Percentiles rank a stretch among this genome's conserved stretches.
Evolutionary conservation across 768 basidiomycete species (phyloP).

Genomic region (Termitomyces sp.): DNA sequence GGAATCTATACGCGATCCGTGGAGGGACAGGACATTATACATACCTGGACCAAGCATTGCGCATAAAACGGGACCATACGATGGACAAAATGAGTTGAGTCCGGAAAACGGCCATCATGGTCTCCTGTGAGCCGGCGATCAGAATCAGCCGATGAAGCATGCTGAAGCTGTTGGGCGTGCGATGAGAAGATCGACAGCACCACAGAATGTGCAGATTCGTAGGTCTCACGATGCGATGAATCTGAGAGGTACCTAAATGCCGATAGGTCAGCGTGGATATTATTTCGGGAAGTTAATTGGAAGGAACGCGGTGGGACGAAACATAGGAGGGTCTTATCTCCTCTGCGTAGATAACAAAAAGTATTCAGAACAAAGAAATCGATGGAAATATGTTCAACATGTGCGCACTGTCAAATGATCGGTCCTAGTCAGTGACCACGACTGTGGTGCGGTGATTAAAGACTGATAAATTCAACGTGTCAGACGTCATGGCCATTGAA

Average conservation of each 20-base stretch:
- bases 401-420: not conserved
- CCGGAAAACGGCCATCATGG: slow-evolving; percentile 6
- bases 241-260: slow-evolving; percentile 52
- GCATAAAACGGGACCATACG: slow-evolving; percentile 73
- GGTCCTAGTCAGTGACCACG: not conserved
- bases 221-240: slow-evolving; percentile 63
- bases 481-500: not conserved
- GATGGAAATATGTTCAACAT: not conserved
- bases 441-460: too few relatives aligned
- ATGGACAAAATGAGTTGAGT: slow-evolving; percentile 37
- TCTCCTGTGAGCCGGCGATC: not conserved
- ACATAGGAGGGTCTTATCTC: not conserved
- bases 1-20: not conserved
- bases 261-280: slow-evolving; percentile 12
- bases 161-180: slow-evolving; percentile 32
- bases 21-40: not conserved
- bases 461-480: not conserved
- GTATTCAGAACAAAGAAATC: not conserved
- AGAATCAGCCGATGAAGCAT: slow-evolving; percentile 4
- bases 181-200: slow-evolving; percentile 69
- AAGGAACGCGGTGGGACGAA: not conserved
- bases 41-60: slow-evolving; percentile 63
- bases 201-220: slow-evolving; percentile 83
- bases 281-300: not conserved
- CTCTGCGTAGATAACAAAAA: not conserved